Conservation (phyloP, 2,329 filamentous ascomycete species). For the Ilyonectria sp. region DNA sequence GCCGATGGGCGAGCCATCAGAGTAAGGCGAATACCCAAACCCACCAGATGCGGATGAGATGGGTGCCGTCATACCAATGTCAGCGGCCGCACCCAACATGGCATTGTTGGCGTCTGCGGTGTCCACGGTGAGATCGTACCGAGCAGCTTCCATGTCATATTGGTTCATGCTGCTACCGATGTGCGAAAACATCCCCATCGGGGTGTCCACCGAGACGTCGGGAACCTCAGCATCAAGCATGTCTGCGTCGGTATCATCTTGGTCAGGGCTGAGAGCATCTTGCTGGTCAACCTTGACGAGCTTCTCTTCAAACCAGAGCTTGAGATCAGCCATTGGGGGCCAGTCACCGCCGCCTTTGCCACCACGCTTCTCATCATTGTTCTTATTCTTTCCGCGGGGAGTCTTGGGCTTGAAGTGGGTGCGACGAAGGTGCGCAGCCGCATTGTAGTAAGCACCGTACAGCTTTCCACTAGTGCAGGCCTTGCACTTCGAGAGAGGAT, state of each 20-base stretch:
- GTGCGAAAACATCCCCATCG: slow-evolving; percentile 42
- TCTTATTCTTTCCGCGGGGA: slow-evolving; percentile 61
- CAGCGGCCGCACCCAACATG: slow-evolving; percentile 39
- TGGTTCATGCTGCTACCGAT: slow-evolving; percentile 43
- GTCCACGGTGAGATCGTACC: slow-evolving; percentile 43
- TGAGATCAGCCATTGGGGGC: slow-evolving; percentile 48
- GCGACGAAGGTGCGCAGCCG: slow-evolving; percentile 89
- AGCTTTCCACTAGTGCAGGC: slow-evolving; percentile 82
- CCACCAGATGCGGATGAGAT: slow-evolving; percentile 46
- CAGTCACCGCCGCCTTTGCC: slow-evolving; percentile 49
- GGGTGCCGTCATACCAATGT: slow-evolving; percentile 39
- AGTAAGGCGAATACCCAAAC: slow-evolving; percentile 43
- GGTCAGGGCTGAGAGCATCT: slow-evolving; percentile 52
- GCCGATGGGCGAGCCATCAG: slow-evolving; percentile 43
- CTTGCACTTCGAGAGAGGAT: slow-evolving; percentile 85
- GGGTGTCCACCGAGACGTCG: slow-evolving; percentile 32
- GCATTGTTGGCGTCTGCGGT: slow-evolving; percentile 34
- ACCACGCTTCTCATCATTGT: slow-evolving; percentile 62
- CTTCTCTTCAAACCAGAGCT: slow-evolving; percentile 59
- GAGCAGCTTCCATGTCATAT: slow-evolving; percentile 39
- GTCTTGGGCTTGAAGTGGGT: slow-evolving; percentile 85
- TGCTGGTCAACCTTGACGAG: slow-evolving; percentile 54
- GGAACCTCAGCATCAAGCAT: slow-evolving; percentile 42
- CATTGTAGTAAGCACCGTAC: slow-evolving; percentile 96
- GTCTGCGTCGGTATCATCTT: slow-evolving; percentile 51